Base-by-base conservation (phyloP, 2,329 filamentous ascomycete species). In the Helicocarpus griseus region DNA sequence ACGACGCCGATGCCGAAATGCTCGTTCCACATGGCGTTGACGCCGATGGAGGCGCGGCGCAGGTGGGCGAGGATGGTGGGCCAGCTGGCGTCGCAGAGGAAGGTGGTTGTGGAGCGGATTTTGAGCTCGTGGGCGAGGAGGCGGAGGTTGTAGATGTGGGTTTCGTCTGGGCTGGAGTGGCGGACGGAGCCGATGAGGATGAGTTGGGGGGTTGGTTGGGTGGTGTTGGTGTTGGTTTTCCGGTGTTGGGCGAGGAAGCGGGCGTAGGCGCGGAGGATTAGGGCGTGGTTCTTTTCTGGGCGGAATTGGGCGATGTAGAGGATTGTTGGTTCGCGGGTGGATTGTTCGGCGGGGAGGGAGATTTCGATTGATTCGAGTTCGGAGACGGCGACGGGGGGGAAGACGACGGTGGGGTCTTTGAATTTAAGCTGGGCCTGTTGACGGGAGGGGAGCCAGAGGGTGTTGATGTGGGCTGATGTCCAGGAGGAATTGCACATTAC, bases 1-100 rank as follows among this genome's bases (percentile, higher is more conserved):
- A 98, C 93, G 14, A 97, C 90, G 1, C 93, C 93, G 53, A 98
- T 98, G 21, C 93, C 93, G 66, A 98, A 98, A 69, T 98, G 93
- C 72, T 98, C 93, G 66, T 96, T 97, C 91, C 93, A 98, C 93
- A 98, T 98, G 63, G 87, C 89, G 61, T 98, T 98, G 28, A 95
- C 89, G 47, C 93, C 93, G 1, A 98, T 80, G 17, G 82, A 91
- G 3, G 86, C 83, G 56, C 76, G 82, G 49, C 81, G 74, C 54
- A 97, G 75, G 80, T 87, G 89, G 29, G 86, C 78, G 8, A 96
- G 75, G 49, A 98, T 87, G 59, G 89, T 81, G 3, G 86, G 82
- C 89, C 91, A 98, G 24, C 86, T 82, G 0, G 89, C 90, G 66
- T 98, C 90, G 51, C 89, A 83, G 56, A 94, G 80, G 66, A 98